These are phyloP conservation scores for Serendipita sp. DNA, from an alignment of 768 basidiomycete genomes.

Conservation along the genomic window DNA sequence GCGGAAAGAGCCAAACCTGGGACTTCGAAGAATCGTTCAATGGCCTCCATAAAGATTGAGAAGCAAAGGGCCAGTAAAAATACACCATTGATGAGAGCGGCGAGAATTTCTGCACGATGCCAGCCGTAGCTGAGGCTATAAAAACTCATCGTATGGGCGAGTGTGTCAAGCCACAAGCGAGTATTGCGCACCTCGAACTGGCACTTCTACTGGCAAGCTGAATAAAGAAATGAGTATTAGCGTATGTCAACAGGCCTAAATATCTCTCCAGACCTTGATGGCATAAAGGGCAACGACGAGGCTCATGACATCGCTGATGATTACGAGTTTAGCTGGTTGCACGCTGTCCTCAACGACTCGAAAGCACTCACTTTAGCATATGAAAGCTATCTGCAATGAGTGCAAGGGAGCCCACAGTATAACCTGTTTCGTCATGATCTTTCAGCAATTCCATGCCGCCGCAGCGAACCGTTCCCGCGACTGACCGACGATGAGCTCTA, in stretches of 20 bases:
- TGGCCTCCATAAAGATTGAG: conserved; percentile 83
- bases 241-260: conserved; percentile 8
- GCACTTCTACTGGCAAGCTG: neutral
- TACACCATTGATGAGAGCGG: conserved; percentile 90
- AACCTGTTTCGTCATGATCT: conserved; percentile 34
- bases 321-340: conserved; percentile 11
- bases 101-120: conserved; percentile 94
- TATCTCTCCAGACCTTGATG: conserved; percentile 41
- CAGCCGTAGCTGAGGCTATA: conserved; percentile 55
- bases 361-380: conserved; percentile 77
- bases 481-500: conserved; percentile 69
- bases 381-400: conserved; percentile 96
- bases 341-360: conserved; percentile 3
- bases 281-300: conserved; percentile 90
- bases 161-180: neutral
- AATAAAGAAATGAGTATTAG: neutral
- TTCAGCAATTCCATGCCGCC: neutral
- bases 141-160: neutral
- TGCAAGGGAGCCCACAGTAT: conserved; percentile 90
- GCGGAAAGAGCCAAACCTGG: conserved; percentile 37
- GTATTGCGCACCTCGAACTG: neutral
- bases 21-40: conserved; percentile 75
- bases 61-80: conserved; percentile 95
- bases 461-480: neutral
- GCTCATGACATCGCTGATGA: conserved; percentile 83